Base-by-base conservation (phyloP, 2,329 filamentous ascomycete genomes). In the Fusarium dlaminii region DNA sequence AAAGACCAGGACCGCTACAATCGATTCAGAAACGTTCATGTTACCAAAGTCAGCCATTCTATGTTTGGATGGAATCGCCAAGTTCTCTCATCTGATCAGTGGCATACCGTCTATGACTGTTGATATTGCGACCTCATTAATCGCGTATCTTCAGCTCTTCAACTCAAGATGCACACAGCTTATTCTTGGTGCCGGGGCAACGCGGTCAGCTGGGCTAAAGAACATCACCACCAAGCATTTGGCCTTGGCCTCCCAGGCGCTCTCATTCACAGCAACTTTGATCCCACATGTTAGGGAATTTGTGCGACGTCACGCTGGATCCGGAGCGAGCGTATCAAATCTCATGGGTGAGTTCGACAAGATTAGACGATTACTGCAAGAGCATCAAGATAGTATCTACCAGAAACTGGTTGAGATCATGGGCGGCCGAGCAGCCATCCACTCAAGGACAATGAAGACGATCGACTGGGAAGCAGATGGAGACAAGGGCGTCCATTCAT, bases 181-280 rank as follows among this genome's bases (percentile, higher is more conserved):
- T 66, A 98, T 99, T 73, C 90, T 99, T 12, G 96, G 96, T 3
- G 96, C 96, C 4, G 96, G 96, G 9, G 96, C 96, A 8, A 98
- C 94, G 10, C 88, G 91, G 40, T 95, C 93, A 30, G 96, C 95
- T 3, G 96, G 96, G 0, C 86, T 99, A 27, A 98, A 95, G 81
- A 98, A 98, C 79, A 99, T 99, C 81, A 98, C 94, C 1, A 98
- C 96, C 1, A 96, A 96, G 78, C 96, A 99, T 83, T 89, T 99
- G 4, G 95, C 96, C 0, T 90, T 98, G 24, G 95, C 96, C 6
- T 95, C 93, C 0, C 96, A 98, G 81, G 93, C 95, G 0, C 84
- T 98, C 27, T 92, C 93, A 49, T 98, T 99, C 81, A 91, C 97
- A 51, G 93, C 95, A 30, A 91, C 94, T 0, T 86, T 98, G 4